phyloP scores from a whole-genome alignment of 352 stramenopile species.

The Phytophthora vignae region DNA sequence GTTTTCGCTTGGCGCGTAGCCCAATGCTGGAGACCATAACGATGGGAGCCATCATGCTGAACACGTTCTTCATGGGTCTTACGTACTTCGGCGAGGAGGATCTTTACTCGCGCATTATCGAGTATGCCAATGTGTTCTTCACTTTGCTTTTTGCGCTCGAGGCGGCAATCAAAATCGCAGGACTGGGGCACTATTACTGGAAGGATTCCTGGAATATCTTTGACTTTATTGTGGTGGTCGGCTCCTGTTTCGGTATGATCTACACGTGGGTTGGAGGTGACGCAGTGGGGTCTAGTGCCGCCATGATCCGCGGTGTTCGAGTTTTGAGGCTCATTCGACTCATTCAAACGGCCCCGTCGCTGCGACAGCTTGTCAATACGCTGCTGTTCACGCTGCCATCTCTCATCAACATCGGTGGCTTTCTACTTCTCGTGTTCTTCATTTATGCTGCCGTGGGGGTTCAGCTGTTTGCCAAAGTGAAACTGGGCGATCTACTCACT shows the following conservation, averaged over 20 bases:
- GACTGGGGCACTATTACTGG: conserved; percentile 80
- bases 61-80: conserved; percentile 87
- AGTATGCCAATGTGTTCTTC: conserved; percentile 84
- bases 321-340: conserved; percentile 78
- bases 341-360: conserved; percentile 71
- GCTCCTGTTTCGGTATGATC: conserved; percentile 57
- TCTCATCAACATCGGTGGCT: conserved; percentile 75
- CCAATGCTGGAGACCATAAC: conserved; percentile 77
- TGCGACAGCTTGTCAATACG: conserved; percentile 86
- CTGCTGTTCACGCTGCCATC: conserved; percentile 81
- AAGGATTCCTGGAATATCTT: conserved; percentile 86
- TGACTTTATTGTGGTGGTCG: conserved; percentile 72
- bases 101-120: conserved; percentile 60
- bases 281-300: conserved; percentile 48
- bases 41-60: conserved; percentile 87
- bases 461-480: conserved; percentile 87
- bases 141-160: conserved; percentile 86
- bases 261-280: conserved; percentile 46
- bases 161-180: conserved; percentile 80
- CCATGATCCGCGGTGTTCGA: conserved; percentile 82
- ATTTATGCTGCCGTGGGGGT: conserved; percentile 88
- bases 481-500: conserved; percentile 62
- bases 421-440: conserved; percentile 90
- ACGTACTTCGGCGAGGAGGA: conserved; percentile 85
- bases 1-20: conserved; percentile 49